These are phyloP conservation scores for Sporopachydermia quercuum DNA, from an alignment of 805 yeast species.

Conservation along the genomic window DNA sequence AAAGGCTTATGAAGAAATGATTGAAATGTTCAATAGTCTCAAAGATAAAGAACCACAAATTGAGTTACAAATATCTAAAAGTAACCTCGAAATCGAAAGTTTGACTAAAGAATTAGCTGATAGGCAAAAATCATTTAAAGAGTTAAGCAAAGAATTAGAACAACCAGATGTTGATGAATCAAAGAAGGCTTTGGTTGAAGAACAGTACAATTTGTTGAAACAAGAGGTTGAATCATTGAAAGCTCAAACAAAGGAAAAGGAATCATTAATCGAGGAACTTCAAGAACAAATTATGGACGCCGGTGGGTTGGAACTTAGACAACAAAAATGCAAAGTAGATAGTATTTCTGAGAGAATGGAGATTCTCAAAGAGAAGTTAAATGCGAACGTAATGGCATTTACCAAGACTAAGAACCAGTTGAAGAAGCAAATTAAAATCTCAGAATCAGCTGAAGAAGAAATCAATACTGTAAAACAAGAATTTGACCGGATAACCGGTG, in stretches of 20 bases:
- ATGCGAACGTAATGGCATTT: conserved; percentile 38
- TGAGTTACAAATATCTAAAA: conserved; percentile 43
- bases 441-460: conserved; percentile 34
- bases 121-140: conserved; percentile 28
- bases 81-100: conserved; percentile 49
- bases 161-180: conserved; percentile 15
- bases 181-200: conserved; percentile 23
- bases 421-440: conserved; percentile 34
- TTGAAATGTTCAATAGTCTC: conserved; percentile 36
- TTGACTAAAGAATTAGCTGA: conserved; percentile 37
- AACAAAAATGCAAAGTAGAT: conserved; percentile 73
- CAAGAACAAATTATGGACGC: conserved; percentile 75
- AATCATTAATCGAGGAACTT: conserved; percentile 38
- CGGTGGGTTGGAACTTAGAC: conserved; percentile 75
- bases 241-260: conserved; percentile 39
- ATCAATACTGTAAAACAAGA: conserved; percentile 21
- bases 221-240: conserved; percentile 30
- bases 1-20: conserved; percentile 43
- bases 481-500: conserved; percentile 18
- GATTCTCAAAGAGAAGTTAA: conserved; percentile 37
- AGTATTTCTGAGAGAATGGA: conserved; percentile 55
- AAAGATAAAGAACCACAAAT: conserved; percentile 58
- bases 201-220: conserved; percentile 20
- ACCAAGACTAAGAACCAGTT: conserved; percentile 53
- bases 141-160: conserved; percentile 15